Evolutionary conservation across 1,139 yeast species (phyloP), one percentile per base, ranked within the genome.

Genomic region (Pneumocystis carinii): DNA sequence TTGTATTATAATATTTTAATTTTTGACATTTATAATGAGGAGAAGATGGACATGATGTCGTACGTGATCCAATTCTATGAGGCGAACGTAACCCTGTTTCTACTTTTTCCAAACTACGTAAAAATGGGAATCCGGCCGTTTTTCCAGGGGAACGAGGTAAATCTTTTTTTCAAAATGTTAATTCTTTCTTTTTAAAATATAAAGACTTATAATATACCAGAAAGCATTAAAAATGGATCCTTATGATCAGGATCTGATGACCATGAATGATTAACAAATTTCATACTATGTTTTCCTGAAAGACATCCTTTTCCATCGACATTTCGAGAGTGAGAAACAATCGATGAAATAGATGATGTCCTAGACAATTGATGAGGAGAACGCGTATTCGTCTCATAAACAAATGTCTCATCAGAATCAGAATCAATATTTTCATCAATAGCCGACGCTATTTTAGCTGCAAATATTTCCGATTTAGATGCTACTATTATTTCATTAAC

Each of bases 391-490:
- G 82, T 81, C 70, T 90, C 97, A 72, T 90, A 90, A 14, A 90
- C 96, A 78, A 90, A 90, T 0, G 96, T 88, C 73, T 92, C 97
- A 69, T 90, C 96, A 58, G 90, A 84, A 72, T 89, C 97, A 57
- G 90, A 85, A 60, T 86, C 82, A 66, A 87, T 90, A 35, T 83
- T 89, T 69, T 89, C 96, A 69, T 88, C 96, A 8, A 90, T 95
- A 0, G 97, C 97, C 67, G 90, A 85, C 7, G 97, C 97, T 67
- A 90, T 77, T 69, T 86, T 86, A 0, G 97, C 97, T 14, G 97
- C 97, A 75, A 90, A 90, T 65, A 88, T 84, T 71, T 90, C 97
- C 0, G 96, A 92, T 71, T 90, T 82, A 4, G 95, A 73, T 15
- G 66, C n/a, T 14, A 55, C 59, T 57, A 41, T 3, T 7, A 41